Base-by-base conservation (phyloP, 352 stramenopile genomes). In the Phytophthora aleatoria region DNA sequence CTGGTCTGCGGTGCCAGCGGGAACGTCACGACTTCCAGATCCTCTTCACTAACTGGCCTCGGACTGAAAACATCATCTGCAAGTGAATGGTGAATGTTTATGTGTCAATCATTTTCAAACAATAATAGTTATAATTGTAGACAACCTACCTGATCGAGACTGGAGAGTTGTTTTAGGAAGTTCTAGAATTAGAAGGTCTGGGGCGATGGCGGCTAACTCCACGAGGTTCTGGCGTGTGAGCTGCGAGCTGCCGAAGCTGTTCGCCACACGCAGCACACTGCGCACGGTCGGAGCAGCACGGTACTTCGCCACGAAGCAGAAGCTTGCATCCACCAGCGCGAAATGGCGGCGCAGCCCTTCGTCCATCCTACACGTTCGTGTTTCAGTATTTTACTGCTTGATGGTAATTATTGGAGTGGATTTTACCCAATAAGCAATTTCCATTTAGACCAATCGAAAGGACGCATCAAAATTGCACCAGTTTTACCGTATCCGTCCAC, bases 11-110 rank as follows among this genome's bases (percentile, higher is more conserved):
- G 82, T 5, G 64, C 70, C 8, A 73, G 51, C 11, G 79, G 80
- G 64, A 95, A 94, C 61, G 77, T 57, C 38, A 95, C 59, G 15
- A 92, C 50, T 67, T 90, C 70, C 54, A 57, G 42, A n/a, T 81
- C 62, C n/a, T 83, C 70, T 9, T 61, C 45, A 35, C 38, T 51
- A 27, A 49, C 33, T 43, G 52, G 45, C 6, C 58, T 69, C n/a
- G 67, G 53, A 36, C 62, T 69, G 44, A 77, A 87, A 12, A 84
- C 45, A 42, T 87, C 78, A 20, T 83, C 76, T 83, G 42, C 7
- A 39, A 4, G 9, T n/a, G 41, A 33, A 52, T 3, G 36, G 36
- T 2, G 24, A 57, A 45, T 27, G 26, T 7, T 26, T 33, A 39
- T 13, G 7, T 26, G 13, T 24, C n/a, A 30, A 48, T 45, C 12